Evolutionary conservation across 768 basidiomycete species (phyloP), one percentile per base, ranked within the genome.

Genomic region (Rhizopogon salebrosus): DNA sequence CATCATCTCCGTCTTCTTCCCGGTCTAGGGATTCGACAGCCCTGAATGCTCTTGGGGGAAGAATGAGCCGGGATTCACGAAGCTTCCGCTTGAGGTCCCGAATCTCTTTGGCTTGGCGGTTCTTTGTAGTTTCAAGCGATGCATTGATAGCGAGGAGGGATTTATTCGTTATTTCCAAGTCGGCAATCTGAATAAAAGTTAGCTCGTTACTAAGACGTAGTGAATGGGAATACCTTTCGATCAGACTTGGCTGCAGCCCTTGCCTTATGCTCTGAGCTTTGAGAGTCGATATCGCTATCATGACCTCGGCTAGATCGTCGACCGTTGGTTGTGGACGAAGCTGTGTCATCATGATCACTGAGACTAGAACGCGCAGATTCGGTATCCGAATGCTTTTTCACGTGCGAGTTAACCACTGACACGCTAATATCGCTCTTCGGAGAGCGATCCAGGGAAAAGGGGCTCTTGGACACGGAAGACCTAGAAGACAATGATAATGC

Each of bases 131-230:
- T 67, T 95, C 92, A 20, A 95, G 76, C 16, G 87, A 80, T 2
- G 85, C 74, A 62, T 95, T 95, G 70, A 95, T 92, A 2, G 83
- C 82, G 41, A 95, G 76, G 16, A 95, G 77, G 1, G 92, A 95
- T 31, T 81, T 78, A 67, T 92, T 95, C 6, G 90, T 87, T 62
- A 95, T 95, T 69, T 95, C 90, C 10, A 95, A 75, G 71, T 95
- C 92, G 11, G 88, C 89, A 53, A 95, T 95, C 93, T 95, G 54
- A 16, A 40, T 22, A 36, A 27, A 37, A 11, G 22, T 60, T 31
- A 55, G 50, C 26, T 49, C 29, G 26, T 34, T 20, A 13, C 40
- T 34, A 35, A 40, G 48, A 48, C 13, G 38, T 18, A 7, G 27
- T 42, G 37, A 24, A 29, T 36, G 37, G 18, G 18, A 62, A 68